Conservation (phyloP, 2,329 filamentous ascomycete species). For the Fusarium xylarioides region DNA sequence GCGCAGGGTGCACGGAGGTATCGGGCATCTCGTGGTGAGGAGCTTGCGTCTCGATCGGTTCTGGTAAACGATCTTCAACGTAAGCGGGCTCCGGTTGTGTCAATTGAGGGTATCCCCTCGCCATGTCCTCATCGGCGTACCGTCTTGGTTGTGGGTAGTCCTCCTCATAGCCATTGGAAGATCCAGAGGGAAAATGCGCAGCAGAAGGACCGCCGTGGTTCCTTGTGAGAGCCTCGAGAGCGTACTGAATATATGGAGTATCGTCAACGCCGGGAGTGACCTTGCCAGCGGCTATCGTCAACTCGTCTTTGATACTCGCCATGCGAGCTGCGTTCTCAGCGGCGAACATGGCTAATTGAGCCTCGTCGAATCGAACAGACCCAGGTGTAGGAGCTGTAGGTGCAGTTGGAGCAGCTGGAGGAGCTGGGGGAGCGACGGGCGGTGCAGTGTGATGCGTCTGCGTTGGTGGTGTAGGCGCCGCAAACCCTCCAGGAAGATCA, state of each 20-base stretch:
- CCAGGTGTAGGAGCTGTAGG: slow-evolving; percentile 12
- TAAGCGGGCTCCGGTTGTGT: slow-evolving; percentile 41
- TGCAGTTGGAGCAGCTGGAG: slow-evolving; percentile 18
- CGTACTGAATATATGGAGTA: slow-evolving; percentile 87
- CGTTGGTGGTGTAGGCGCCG: slow-evolving; percentile 31
- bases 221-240: slow-evolving; percentile 85
- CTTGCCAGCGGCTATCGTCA: slow-evolving; percentile 59
- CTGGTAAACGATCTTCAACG: slow-evolving; percentile 41
- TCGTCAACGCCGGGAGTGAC: slow-evolving; percentile 84
- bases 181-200: slow-evolving; percentile 58
- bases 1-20: slow-evolving; percentile 20
- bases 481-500: slow-evolving; percentile 36
- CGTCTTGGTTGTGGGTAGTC: slow-evolving; percentile 42
- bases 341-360: slow-evolving; percentile 52
- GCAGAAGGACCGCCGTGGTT: slow-evolving; percentile 70
- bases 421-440: slow-evolving; percentile 8
- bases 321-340: slow-evolving; percentile 46
- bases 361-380: slow-evolving; percentile 51
- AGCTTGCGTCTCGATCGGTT: slow-evolving; percentile 30
- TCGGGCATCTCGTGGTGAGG: slow-evolving; percentile 31
- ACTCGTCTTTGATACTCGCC: slow-evolving; percentile 60
- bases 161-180: slow-evolving; percentile 45
- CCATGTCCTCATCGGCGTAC: slow-evolving; percentile 28
- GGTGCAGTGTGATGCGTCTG: slow-evolving; percentile 24
- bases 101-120: slow-evolving; percentile 29